Percentiles rank a stretch among this genome's conserved stretches.
phyloP scores from a whole-genome alignment of 2,329 filamentous ascomycete genomes.

The Colletotrichum scovillei region DNA sequence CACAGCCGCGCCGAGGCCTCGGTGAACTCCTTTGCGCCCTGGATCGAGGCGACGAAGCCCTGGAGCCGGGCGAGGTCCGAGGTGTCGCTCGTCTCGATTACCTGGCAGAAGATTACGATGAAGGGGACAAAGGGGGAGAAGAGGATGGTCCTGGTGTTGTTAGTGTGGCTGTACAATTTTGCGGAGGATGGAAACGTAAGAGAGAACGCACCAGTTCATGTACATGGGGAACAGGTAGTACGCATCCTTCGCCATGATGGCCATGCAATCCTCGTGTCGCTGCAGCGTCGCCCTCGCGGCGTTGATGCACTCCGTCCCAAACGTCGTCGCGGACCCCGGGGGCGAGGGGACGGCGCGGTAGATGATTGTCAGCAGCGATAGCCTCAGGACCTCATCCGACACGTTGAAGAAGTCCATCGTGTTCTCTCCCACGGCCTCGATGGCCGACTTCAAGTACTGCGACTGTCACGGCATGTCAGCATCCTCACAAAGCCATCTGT shows the following conservation, averaged over 20 bases:
- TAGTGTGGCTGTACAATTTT: background rate
- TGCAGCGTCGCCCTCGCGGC: constrained; percentile 53
- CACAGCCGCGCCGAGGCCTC: constrained; percentile 65
- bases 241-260: constrained; percentile 48
- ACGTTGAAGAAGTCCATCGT: constrained; percentile 50
- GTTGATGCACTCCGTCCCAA: constrained; percentile 54
- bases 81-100: constrained; percentile 56
- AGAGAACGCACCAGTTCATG: constrained; percentile 53
- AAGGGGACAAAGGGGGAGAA: constrained; percentile 66
- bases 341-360: constrained; percentile 53
- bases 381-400: constrained; percentile 54
- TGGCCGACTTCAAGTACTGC: constrained; percentile 14
- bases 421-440: constrained; percentile 40
- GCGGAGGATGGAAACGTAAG: too few species aligned
- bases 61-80: constrained; percentile 58
- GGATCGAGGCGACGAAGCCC: constrained; percentile 63
- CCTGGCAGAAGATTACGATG: constrained; percentile 63
- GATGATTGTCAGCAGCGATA: constrained; percentile 53
- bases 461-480: constrained; percentile 2
- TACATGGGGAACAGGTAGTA: constrained; percentile 52
- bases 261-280: constrained; percentile 54
- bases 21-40: constrained; percentile 56
- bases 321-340: constrained; percentile 45
- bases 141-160: constrained; percentile 51
- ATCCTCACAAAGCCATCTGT: background rate